Evolutionary conservation across 2,329 filamentous ascomycete genomes (phyloP).

Genomic region (Chalaropsis ovoidea): DNA sequence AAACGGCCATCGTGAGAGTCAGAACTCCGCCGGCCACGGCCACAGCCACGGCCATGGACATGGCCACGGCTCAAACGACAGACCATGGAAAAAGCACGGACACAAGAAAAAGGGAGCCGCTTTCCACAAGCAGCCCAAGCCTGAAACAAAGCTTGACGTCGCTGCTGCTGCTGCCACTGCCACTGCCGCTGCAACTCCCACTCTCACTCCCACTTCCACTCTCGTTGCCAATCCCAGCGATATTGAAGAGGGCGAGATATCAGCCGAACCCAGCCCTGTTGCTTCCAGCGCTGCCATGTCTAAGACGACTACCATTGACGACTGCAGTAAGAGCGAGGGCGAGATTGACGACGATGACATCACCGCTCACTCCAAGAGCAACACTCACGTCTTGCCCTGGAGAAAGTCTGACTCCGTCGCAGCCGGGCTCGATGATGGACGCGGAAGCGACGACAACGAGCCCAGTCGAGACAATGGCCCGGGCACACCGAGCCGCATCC

Average conservation of each 20-base stretch:
- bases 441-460: background rate
- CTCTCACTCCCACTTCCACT: background rate
- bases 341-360: slow-evolving; percentile 4
- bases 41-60: background rate
- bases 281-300: background rate
- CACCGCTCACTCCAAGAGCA: background rate
- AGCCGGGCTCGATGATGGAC: background rate
- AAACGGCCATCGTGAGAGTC: background rate
- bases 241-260: slow-evolving; percentile 16
- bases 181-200: background rate
- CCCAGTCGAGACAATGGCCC: background rate
- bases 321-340: background rate
- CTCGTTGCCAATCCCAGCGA: background rate
- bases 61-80: slow-evolving; percentile 8
- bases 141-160: background rate
- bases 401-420: background rate
- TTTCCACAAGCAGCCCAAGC: background rate
- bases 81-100: slow-evolving; percentile 12
- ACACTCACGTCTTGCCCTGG: slow-evolving; percentile 5
- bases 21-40: background rate
- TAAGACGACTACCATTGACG: background rate
- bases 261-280: background rate
- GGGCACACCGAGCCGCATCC: background rate
- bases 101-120: background rate
- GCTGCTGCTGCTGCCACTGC: background rate